Conservation (phyloP, 768 basidiomycete species). For the Auricularia auricula-judae region DNA sequence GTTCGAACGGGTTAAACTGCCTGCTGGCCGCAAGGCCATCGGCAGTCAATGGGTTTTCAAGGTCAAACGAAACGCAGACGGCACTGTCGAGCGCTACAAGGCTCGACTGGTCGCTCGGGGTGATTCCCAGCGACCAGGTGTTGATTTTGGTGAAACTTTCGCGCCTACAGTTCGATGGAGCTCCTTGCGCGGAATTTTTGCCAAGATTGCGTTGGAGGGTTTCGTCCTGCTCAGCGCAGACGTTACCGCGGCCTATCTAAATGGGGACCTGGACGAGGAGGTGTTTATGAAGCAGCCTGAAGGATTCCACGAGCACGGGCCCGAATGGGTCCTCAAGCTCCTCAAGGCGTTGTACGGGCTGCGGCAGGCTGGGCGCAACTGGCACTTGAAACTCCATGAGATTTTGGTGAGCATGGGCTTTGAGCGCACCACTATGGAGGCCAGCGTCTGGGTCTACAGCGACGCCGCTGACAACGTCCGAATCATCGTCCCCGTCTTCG, state of each 20-base stretch:
- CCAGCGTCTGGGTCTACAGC: not conserved
- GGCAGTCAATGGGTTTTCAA: slow-evolving; percentile 31
- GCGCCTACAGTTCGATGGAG: slow-evolving; percentile 12
- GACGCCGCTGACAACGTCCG: not conserved
- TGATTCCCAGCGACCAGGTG: slow-evolving; percentile 20
- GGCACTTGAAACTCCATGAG: slow-evolving; percentile 20
- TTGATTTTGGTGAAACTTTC: slow-evolving; percentile 14
- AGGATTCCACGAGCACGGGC: slow-evolving; percentile 13
- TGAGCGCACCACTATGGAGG: not conserved
- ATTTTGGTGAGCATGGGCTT: slow-evolving; percentile 13
- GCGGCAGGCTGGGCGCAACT: slow-evolving; percentile 23
- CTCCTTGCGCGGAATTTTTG: slow-evolving; percentile 10
- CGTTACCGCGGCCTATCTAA: slow-evolving; percentile 9
- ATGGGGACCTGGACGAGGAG: slow-evolving; percentile 12
- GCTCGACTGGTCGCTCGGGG: slow-evolving; percentile 33
- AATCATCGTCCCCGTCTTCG: slow-evolving; percentile 1
- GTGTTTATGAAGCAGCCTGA: slow-evolving; percentile 20
- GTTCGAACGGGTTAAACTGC: slow-evolving; percentile 20
- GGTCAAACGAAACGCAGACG: slow-evolving; percentile 24
- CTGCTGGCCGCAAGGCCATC: slow-evolving; percentile 20
- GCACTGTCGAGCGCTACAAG: slow-evolving; percentile 26
- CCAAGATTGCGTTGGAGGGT: slow-evolving; percentile 9
- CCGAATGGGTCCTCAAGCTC: not conserved
- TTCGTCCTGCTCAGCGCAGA: slow-evolving; percentile 10
- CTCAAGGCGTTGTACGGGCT: slow-evolving; percentile 27